Conservation (phyloP, 2,329 filamentous ascomycete species). For the Pseudogymnoascus sp. region DNA sequence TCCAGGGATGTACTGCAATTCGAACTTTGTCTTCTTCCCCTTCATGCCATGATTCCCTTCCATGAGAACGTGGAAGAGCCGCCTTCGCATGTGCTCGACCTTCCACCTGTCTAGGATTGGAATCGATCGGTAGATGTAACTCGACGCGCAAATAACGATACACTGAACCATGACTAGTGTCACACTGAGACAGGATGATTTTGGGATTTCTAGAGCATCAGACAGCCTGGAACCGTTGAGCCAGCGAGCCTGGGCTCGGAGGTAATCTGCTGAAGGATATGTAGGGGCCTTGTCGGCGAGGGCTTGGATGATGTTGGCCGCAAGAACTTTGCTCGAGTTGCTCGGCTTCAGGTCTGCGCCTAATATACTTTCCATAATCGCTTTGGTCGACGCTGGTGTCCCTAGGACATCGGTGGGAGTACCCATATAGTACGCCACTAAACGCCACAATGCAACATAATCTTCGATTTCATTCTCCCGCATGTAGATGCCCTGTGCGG, state of each 20-base stretch:
- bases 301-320: constrained; percentile 60
- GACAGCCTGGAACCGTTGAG: constrained; percentile 56
- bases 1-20: background rate
- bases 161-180: constrained; percentile 15
- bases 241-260: constrained; percentile 60
- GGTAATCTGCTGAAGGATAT: constrained; percentile 52
- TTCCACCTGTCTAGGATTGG: constrained; percentile 34
- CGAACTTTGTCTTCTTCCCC: background rate
- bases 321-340: constrained; percentile 50
- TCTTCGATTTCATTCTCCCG: constrained; percentile 48
- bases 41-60: background rate
- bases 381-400: constrained; percentile 43
- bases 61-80: background rate
- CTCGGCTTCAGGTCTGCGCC: constrained; percentile 56
- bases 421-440: constrained; percentile 61
- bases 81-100: constrained; percentile 28
- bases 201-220: constrained; percentile 44
- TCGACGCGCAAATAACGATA: constrained; percentile 47
- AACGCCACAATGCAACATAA: constrained; percentile 61
- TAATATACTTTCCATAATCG: constrained; percentile 57
- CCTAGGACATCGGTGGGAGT: constrained; percentile 52
- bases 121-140: constrained; percentile 37
- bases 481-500: constrained; percentile 53
- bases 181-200: constrained; percentile 4
- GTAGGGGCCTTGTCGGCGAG: constrained; percentile 55